Conservation (phyloP, 257 asterid genomes). For the Lithospermum erythrorhizon region DNA sequence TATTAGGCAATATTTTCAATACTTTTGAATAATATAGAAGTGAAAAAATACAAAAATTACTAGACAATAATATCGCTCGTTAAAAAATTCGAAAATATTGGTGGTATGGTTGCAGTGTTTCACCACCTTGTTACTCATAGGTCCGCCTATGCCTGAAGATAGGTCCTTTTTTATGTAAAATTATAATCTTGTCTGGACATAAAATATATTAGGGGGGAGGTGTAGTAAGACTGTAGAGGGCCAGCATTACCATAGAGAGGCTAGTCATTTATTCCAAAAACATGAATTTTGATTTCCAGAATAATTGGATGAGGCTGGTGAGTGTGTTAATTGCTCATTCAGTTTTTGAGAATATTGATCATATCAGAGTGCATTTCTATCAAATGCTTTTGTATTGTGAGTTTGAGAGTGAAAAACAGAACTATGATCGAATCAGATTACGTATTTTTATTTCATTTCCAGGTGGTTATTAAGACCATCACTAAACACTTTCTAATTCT, state of each 20-base stretch:
- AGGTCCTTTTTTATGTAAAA: background rate
- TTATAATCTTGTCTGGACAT: background rate
- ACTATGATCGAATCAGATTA: no score
- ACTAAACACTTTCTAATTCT: slow-evolving; percentile 15
- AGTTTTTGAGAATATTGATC: background rate
- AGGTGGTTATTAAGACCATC: slow-evolving; percentile 5
- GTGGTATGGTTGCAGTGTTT: no score
- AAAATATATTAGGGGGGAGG: background rate
- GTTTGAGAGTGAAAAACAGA: no score
- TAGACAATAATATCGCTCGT: no score
- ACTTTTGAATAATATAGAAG: no score
- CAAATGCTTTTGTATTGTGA: background rate
- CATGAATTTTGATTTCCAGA: background rate
- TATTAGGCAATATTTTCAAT: no score
- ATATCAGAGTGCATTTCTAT: background rate
- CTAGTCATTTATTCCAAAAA: background rate
- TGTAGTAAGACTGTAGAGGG: background rate
- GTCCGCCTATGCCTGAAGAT: no score
- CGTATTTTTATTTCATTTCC: background rate
- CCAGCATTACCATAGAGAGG: background rate
- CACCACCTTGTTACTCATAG: no score
- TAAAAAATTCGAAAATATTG: no score
- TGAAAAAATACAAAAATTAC: no score
- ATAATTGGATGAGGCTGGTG: background rate
- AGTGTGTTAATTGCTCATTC: background rate